Base-by-base conservation (phyloP, 148 eudicot species). In the Diospyros kaki region DNA sequence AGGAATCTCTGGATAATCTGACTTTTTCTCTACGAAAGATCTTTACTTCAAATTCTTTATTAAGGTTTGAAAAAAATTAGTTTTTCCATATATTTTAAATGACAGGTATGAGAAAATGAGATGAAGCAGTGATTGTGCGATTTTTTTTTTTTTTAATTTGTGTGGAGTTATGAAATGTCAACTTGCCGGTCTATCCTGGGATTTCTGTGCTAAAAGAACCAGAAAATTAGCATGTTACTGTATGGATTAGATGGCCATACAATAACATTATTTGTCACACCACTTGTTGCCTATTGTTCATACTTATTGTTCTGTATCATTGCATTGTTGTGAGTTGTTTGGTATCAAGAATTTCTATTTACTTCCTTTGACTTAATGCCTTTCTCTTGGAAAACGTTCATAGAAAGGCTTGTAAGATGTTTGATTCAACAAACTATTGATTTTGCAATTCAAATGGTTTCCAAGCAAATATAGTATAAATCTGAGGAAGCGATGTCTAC, bases 401-500 rank as follows among this genome's bases (percentile, higher is more conserved):
- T 9, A 73, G 56, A 62, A 14, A 9, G 40, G 40, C 28, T 28
- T 28, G 4, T 2, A 2, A 1, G 8, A 18, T 3, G 51, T 62
- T 45, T 14, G 64, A 38, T 53, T 43, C 54, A 58, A 15, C n/a
- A 58, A 0, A 11, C 28, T 55, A 17, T 17, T 15, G n/a, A 71
- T 59, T 43, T 64, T 1, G 42, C 28, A 28, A 41, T 64, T 51
- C 51, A 39, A 39, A 9, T 28, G 64, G 6, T 66, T 43, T 4
- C 63, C 46, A 52, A 50, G 38, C 41, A 28, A 28, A 28, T 17
- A 11, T 9, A 43, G 48, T 11, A 58, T 62, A 61, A 59, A 55
- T 56, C 68, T 3, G 13, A 77, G 76, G 73, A 83, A 71, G 80
- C 79, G 18, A 50, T 73, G 45, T 53, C 60, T 55, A 76, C 78